Conservation (phyloP, 345 rosid genomes). For the Litchi chinensis region DNA sequence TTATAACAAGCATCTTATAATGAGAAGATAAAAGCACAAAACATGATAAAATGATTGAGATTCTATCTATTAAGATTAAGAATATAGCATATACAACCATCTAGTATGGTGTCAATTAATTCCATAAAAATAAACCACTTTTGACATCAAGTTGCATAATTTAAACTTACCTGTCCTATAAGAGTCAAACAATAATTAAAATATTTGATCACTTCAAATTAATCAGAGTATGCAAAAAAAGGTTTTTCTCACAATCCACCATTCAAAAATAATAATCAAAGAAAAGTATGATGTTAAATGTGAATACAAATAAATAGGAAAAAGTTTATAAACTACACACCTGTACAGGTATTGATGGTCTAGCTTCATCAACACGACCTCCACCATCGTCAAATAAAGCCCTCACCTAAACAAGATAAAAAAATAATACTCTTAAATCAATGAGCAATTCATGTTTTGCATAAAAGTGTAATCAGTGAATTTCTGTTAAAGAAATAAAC, state of each 20-base stretch:
- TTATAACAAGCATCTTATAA: background rate
- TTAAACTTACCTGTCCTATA: background rate
- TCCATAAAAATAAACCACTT: background rate
- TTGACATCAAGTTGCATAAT: background rate
- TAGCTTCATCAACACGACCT: slow-evolving; percentile 78
- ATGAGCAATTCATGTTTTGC: background rate
- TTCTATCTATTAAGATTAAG: background rate
- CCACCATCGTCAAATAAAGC: slow-evolving; percentile 89
- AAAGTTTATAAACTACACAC: slow-evolving; percentile 40
- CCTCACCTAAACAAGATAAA: slow-evolving; percentile 59
- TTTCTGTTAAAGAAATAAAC: slow-evolving; percentile 2
- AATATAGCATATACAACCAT: background rate
- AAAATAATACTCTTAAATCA: slow-evolving; percentile 3
- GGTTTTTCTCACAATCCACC: background rate
- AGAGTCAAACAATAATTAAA: background rate
- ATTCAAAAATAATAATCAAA: background rate
- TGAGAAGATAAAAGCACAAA: background rate
- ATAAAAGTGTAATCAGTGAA: slow-evolving; percentile 11
- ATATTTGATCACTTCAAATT: background rate
- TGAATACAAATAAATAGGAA: background rate
- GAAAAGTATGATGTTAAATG: background rate
- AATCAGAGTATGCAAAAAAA: background rate
- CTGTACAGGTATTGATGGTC: slow-evolving; percentile 96
- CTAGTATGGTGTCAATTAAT: background rate
- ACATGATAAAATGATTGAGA: background rate